Base-by-base conservation (phyloP, 2,329 filamentous ascomycete species). In the Claviceps spartinae region DNA sequence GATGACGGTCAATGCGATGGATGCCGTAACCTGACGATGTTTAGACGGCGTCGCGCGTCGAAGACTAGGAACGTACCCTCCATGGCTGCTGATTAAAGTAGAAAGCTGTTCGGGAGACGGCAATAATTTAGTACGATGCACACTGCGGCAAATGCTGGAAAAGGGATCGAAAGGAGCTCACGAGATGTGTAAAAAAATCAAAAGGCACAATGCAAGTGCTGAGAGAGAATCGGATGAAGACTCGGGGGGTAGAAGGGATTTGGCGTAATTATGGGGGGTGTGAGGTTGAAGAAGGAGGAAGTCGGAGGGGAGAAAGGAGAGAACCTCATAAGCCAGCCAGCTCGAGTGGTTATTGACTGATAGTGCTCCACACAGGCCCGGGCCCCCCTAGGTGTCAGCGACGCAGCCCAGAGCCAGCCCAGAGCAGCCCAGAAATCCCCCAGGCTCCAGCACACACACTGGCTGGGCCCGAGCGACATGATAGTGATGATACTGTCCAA, bases 11-110 rank as follows among this genome's bases (percentile, higher is more conserved):
- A 50, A 59, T 49, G 52, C 36, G 42, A 40, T 20, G 20, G 14
- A 42, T 18, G 24, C 9, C 18, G 11, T 6, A 2, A 11, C 34
- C 24, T 37, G 13, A 20, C 22, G 36, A 49, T 54, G 51, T 26
- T 43, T 49, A n/a, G 24, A 20, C 30, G 18, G 13, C 16, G 45
- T 36, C 30, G 54, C 48, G 47, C 40, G 20, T 51, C 45, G 20
- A 49, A 26, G 36, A 3, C 34, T 44, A 54, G 54, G 57, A 58
- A 68, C 72, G 62, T 73, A 76, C 73, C 73, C 71, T 76, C 76
- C 76, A 79, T 79, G 67, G 68, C 73, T 72, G 69, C 67, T 67
- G 71, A 70, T 76, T 72, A 65, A 61, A 57, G 60, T 61, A 60
- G 62, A 62, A 64, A 62, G 60, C 63, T 66, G 60, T 53, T 54